These are phyloP conservation scores for Penicillium brevicompactum DNA, from an alignment of 2,329 filamentous ascomycete genomes.

Conservation along the genomic window DNA sequence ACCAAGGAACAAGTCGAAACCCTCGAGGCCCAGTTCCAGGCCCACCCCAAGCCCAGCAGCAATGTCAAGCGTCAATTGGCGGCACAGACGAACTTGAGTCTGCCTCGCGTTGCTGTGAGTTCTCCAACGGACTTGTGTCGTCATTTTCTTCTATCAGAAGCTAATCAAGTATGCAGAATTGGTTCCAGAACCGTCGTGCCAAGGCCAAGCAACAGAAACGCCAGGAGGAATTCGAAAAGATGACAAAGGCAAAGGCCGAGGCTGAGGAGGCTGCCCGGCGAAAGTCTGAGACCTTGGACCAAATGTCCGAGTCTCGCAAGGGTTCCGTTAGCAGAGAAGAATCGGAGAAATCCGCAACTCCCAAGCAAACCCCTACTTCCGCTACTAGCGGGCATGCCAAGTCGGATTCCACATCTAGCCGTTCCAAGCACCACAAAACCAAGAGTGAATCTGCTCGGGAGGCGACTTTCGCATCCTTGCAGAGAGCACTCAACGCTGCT, in stretches of 20 bases:
- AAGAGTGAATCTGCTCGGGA: slow-evolving; percentile 42
- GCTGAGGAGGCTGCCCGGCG: slow-evolving; percentile 37
- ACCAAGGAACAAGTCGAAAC: slow-evolving; percentile 56
- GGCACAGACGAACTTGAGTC: slow-evolving; percentile 50
- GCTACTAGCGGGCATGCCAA: slow-evolving; percentile 3
- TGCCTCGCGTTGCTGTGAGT: slow-evolving; percentile 54
- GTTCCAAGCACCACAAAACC: slow-evolving; percentile 38
- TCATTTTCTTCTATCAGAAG: background rate
- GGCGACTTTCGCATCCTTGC: slow-evolving; percentile 47
- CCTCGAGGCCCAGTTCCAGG: slow-evolving; percentile 52
- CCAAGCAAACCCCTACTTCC: slow-evolving; percentile 30
- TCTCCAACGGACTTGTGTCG: background rate
- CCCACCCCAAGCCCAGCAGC: slow-evolving; percentile 54
- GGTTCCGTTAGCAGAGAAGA: slow-evolving; percentile 25
- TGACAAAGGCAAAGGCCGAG: slow-evolving; percentile 43
- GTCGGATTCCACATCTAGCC: slow-evolving; percentile 16
- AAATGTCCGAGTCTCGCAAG: slow-evolving; percentile 25
- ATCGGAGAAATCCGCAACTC: slow-evolving; percentile 27
- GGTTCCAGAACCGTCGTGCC: slow-evolving; percentile 56
- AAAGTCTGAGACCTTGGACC: slow-evolving; percentile 31
- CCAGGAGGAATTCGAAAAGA: slow-evolving; percentile 52
- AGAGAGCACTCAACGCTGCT: slow-evolving; percentile 46
- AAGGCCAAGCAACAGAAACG: slow-evolving; percentile 55
- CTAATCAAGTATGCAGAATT: slow-evolving; percentile 44
- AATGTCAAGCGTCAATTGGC: slow-evolving; percentile 54